Base-by-base conservation (phyloP, 257 asterid genomes). In the Fraxinus americana region DNA sequence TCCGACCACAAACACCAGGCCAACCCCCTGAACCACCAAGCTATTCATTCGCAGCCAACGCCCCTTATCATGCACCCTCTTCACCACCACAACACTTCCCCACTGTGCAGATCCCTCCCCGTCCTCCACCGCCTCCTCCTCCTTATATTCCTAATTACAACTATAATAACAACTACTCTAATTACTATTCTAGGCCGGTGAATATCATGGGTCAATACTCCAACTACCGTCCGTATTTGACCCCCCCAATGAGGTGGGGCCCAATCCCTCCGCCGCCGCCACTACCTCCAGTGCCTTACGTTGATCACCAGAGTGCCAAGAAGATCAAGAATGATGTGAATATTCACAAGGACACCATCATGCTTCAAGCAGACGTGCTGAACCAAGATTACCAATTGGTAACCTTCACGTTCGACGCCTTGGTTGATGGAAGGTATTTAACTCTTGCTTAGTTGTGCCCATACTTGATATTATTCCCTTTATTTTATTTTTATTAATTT, bases 241-340 rank as follows among this genome's bases (percentile, higher is more conserved):
- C 7, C 1, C 91, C 92, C 43, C 94, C 84, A 78, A 71, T 72
- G 74, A 79, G 43, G 30, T 81, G 84, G 91, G 91, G 78, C 82
- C 83, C 81, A 73, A 38, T 80, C 77, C 88, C 86, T 25, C 82
- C 50, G 34, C 87, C 80, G 1, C 82, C 80, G 30, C 81, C 80
- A 10, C 75, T 74, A 21, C 91, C 86, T 71, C 87, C 78, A 1
- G 97, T 88, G 34, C 98, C 97, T 0, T 92, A 94, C 34, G 97
- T 91, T 32, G 97, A 91, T 82, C 98, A 94, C 63, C 94, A 89
- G 81, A 87, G 83, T 72, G 91, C 97, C 1, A 94, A 91, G 86
- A 92, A 91, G 96, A 82, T 94, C 52, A 90, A 88, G 89, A 94
- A 92, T 80, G 94, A 92, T 79, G 92, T 94, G 57, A 94, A 94